Percentiles rank a stretch among this genome's conserved stretches.
These are phyloP conservation scores for Zymoseptoria crescenta DNA, from an alignment of 2,329 filamentous ascomycete genomes.

Conservation along the genomic window DNA sequence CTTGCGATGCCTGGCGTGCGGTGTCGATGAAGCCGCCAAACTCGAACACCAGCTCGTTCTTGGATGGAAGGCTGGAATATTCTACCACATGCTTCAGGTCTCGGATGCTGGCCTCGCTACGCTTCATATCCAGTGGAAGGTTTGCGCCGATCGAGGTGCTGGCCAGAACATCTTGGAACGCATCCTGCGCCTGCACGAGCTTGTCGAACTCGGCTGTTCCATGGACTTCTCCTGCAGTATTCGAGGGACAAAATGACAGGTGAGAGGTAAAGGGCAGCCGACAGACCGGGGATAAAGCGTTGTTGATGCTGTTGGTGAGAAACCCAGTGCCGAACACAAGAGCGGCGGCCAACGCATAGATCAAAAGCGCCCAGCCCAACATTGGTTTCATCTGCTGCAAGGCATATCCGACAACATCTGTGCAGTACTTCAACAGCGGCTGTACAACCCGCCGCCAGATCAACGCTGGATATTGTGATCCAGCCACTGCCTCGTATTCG, in stretches of 20 bases:
- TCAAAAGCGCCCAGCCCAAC: slow-evolving; percentile 52
- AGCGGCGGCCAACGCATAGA: slow-evolving; percentile 54
- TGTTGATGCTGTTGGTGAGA: slow-evolving; percentile 52
- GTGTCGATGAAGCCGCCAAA: slow-evolving; percentile 69
- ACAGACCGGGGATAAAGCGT: slow-evolving; percentile 62
- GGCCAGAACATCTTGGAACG: slow-evolving; percentile 68
- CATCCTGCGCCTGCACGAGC: slow-evolving; percentile 64
- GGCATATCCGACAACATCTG: slow-evolving; percentile 51
- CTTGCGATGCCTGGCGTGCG: slow-evolving; percentile 54
- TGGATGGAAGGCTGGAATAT: slow-evolving; percentile 59
- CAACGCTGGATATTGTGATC: slow-evolving; percentile 9
- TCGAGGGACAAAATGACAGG: slow-evolving; percentile 53
- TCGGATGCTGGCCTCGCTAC: slow-evolving; percentile 63
- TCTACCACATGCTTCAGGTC: slow-evolving; percentile 66
- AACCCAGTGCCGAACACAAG: slow-evolving; percentile 55
- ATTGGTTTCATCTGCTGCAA: slow-evolving; percentile 58
- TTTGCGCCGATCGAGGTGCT: slow-evolving; percentile 57
- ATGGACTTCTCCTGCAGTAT: slow-evolving; percentile 16
- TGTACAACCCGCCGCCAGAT: slow-evolving; percentile 29
- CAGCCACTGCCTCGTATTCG: slow-evolving; percentile 11
- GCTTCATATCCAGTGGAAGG: slow-evolving; percentile 71
- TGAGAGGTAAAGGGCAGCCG: slow-evolving; percentile 57
- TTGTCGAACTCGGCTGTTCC: slow-evolving; percentile 59
- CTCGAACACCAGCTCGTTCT: slow-evolving; percentile 64
- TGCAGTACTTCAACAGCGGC: slow-evolving; percentile 41